Evolutionary conservation across 208 protist species (phyloP).

Genomic region (Leishmania aethiopica): DNA sequence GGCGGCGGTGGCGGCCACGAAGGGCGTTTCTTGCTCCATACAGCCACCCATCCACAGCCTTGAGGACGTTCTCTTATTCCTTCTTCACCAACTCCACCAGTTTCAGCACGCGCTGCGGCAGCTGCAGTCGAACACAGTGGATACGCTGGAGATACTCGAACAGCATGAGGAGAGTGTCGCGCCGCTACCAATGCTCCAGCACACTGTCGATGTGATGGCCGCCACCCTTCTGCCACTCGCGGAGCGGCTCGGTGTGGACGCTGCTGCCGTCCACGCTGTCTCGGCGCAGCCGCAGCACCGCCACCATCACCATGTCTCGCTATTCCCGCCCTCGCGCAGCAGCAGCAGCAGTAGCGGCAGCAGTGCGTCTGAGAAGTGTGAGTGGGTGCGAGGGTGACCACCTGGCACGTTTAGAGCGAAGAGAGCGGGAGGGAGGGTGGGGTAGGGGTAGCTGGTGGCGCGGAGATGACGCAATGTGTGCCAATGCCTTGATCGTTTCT

Average conservation of each 20-base stretch:
- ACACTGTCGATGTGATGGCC: conserved; percentile 41
- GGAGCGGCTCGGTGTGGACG: conserved; percentile 37
- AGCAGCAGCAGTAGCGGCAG: conserved; percentile 10
- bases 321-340: conserved; percentile 7
- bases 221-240: conserved; percentile 34
- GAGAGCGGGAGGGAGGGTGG: neutral
- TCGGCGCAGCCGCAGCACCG: neutral
- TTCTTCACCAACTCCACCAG: conserved; percentile 41
- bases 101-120: conserved; percentile 45
- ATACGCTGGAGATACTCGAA: conserved; percentile 74
- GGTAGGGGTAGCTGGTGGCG: neutral
- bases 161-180: conserved; percentile 64
- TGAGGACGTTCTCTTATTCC: conserved; percentile 72
- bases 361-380: neutral
- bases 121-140: conserved; percentile 55
- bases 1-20: neutral
- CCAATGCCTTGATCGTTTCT: neutral
- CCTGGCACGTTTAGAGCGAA: neutral
- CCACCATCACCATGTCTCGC: conserved; percentile 2
- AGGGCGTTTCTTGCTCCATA: neutral
- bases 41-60: conserved; percentile 29
- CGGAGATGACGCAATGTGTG: neutral
- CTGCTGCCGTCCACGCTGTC: conserved; percentile 26
- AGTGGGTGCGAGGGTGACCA: neutral
- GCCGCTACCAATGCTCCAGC: conserved; percentile 38